Conservation (phyloP, 2,329 filamentous ascomycete species). For the Ceratocystis lukuohia region DNA sequence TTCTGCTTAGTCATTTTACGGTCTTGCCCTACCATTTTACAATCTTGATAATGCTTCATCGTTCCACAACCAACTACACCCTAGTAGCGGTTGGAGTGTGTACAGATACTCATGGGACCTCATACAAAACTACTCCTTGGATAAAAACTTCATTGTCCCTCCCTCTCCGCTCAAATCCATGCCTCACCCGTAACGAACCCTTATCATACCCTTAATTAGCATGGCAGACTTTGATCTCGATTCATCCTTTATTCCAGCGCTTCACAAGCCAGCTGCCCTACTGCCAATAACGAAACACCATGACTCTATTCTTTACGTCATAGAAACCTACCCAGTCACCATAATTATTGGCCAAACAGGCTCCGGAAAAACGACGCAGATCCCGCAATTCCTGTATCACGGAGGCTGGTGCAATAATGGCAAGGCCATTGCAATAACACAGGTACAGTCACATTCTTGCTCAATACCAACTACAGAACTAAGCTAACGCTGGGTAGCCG, state of each 20-base stretch:
- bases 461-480: conserved; percentile 21
- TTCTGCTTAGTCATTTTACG: neutral
- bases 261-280: conserved; percentile 73
- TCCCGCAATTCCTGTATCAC: conserved; percentile 79
- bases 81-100: neutral
- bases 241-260: conserved; percentile 56
- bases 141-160: too few relatives aligned
- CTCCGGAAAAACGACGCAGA: conserved; percentile 89
- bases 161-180: too few relatives aligned
- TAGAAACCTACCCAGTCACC: conserved; percentile 72
- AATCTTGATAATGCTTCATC: neutral
- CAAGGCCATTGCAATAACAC: conserved; percentile 75
- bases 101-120: neutral
- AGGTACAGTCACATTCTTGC: conserved; percentile 42
- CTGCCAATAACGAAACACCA: conserved; percentile 79
- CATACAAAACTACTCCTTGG: neutral
- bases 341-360: conserved; percentile 90
- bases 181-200: neutral
- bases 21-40: neutral
- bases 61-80: neutral
- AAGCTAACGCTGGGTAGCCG: conserved; percentile 40
- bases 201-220: conserved; percentile 10
- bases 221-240: conserved; percentile 47
- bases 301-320: conserved; percentile 65
- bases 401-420: conserved; percentile 80